Base-by-base conservation (phyloP, 306 rosid genomes). In the Erythrophleum fordii region DNA sequence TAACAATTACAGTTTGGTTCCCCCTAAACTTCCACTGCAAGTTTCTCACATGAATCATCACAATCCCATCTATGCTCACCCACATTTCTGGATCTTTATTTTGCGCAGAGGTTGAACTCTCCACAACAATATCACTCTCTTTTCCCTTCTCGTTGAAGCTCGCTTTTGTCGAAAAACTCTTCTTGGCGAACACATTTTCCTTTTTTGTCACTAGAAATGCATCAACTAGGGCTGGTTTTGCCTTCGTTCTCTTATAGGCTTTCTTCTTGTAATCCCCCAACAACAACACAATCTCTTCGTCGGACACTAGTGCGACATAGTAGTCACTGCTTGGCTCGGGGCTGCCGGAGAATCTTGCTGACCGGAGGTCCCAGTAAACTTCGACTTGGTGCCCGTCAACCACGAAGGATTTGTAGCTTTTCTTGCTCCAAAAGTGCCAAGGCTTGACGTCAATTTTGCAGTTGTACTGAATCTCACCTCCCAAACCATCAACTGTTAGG, bases 21-120 rank as follows among this genome's bases (percentile, higher is more conserved):
- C 98, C 98, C 13, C 98, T 71, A 23, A 94, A 92, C 59, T 95
- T 95, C 98, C 97, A 95, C 8, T 95, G 97, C 85, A 95, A 79
- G 22, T 92, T 95, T 90, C 83, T 90, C 1, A 95, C 91, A 73
- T 95, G 98, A 72, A 95, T 78, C 79, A 90, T 49, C 41, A 95
- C 95, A 37, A 95, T 89, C 37, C 98, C 98, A 67, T 95, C 97
- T 31, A 95, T 77, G 74, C 97, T 92, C 8, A 95, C 90, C 98
- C 98, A 92, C 97, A 95, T 95, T 67, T 95, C 97, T 0, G 98
- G 98, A 10, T 95, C 97, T 14, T 75, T 87, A 0, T 66, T 66
- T 14, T 69, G 80, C 22, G 89, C 93, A 3, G 75, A 56, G 0
- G 90, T 87, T 11, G 97, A 90, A 58, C 92, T 92, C 77, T 92